Evolutionary conservation across 495 filamentous ascomycete genomes (phyloP).

Genomic region (Xeromyces bisporus): DNA sequence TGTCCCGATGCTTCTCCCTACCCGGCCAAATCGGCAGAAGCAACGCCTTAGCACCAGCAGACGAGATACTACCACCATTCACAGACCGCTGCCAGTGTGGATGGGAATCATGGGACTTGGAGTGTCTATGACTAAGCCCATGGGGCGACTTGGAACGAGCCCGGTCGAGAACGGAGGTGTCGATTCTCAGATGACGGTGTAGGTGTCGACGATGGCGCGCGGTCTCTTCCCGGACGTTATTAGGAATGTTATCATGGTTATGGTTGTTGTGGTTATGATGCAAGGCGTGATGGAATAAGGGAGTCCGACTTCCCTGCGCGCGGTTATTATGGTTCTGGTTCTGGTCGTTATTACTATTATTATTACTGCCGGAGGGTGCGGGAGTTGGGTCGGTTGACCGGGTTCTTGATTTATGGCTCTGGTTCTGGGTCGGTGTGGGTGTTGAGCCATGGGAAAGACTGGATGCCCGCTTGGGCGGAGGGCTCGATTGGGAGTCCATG

Average conservation of each 20-base stretch:
- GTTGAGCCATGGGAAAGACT: conserved; percentile 16
- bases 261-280: conserved; percentile 1
- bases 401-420: conserved; percentile 6
- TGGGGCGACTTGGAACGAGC: conserved; percentile 7
- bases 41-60: conserved; percentile 17
- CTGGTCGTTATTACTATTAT: not conserved
- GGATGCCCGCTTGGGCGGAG: conserved; percentile 7
- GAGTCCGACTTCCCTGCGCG: not conserved
- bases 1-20: conserved; percentile 20
- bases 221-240: not conserved
- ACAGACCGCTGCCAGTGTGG: no score
- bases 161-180: conserved; percentile 8
- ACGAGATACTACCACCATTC: conserved; percentile 19
- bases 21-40: conserved; percentile 18
- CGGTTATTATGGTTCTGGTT: no score
- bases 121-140: conserved; percentile 15
- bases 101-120: conserved; percentile 22
- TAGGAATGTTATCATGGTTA: not conserved
- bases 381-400: conserved; percentile 7
- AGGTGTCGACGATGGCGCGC: conserved; percentile 3
- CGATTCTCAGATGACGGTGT: conserved; percentile 8
- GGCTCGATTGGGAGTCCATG: conserved; percentile 1
- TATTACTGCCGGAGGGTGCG: conserved; percentile 4
- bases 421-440: conserved; percentile 4
- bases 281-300: not conserved